A percentile compares a stretch with the other conserved stretches of the same genome.
Conservation (phyloP, 2,329 filamentous ascomycete genomes). For the Botrytis squamosa region DNA sequence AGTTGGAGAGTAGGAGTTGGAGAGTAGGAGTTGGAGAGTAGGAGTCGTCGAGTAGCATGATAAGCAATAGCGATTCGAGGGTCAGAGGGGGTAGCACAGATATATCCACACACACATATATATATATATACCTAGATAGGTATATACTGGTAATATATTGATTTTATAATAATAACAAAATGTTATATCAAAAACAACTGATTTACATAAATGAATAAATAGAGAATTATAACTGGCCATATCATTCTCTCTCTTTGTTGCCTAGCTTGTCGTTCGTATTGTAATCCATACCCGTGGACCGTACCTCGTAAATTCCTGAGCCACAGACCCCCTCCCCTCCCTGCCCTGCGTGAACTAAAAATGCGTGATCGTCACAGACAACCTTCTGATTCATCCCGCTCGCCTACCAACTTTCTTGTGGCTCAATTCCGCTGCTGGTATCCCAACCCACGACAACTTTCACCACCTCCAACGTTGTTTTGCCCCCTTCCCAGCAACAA, state of each 20-base stretch:
- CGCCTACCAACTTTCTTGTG: conserved; percentile 11
- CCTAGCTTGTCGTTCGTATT: neutral
- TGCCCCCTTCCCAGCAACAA: neutral
- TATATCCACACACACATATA: neutral
- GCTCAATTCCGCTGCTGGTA: neutral
- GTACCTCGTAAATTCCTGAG: neutral
- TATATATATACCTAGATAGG: neutral
- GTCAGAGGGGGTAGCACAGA: neutral
- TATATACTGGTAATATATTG: neutral
- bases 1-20: neutral
- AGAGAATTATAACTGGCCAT: neutral
- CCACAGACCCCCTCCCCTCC: neutral
- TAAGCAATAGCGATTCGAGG: neutral
- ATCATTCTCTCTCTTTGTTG: neutral
- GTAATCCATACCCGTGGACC: neutral
- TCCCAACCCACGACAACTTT: conserved; percentile 10
- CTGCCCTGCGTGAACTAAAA: neutral
- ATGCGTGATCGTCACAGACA: conserved; percentile 1
- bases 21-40: neutral
- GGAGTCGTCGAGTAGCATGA: too few relatives aligned
- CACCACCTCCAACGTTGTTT: neutral
- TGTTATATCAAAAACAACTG: neutral
- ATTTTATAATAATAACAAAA: neutral
- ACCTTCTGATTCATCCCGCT: conserved; percentile 16
- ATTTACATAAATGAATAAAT: neutral